Conservation (phyloP, 352 stramenopile genomes). For the Phytophthora fragariae region DNA sequence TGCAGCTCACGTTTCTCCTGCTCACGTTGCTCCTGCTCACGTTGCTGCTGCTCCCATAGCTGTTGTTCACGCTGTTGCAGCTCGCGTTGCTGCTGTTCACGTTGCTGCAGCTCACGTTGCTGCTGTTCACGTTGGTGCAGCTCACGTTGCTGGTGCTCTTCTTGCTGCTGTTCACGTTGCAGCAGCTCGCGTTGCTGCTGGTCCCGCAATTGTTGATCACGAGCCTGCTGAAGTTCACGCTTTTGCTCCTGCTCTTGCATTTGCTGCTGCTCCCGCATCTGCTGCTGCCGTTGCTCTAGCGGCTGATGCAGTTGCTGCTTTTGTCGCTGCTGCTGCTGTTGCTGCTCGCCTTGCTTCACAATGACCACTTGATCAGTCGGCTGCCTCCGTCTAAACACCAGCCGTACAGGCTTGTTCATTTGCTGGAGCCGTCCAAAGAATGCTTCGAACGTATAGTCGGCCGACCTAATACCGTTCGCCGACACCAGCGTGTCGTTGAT, state of each 20-base stretch:
- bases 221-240: constrained; percentile 26
- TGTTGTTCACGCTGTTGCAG: constrained; percentile 21
- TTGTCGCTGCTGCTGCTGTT: constrained; percentile 35
- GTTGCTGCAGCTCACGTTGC: constrained; percentile 23
- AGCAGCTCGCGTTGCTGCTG: constrained; percentile 12
- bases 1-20: constrained; percentile 19
- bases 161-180: constrained; percentile 14
- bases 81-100: constrained; percentile 23
- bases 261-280: constrained; percentile 32
- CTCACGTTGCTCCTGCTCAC: constrained; percentile 5
- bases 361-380: constrained; percentile 41
- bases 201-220: constrained; percentile 28
- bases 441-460: constrained; percentile 78
- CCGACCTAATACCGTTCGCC: constrained; percentile 75
- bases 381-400: constrained; percentile 70
- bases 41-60: constrained; percentile 1
- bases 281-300: constrained; percentile 35
- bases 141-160: constrained; percentile 22
- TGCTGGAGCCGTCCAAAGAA: constrained; percentile 87
- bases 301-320: constrained; percentile 34
- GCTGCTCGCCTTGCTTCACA: constrained; percentile 43
- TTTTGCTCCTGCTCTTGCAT: constrained; percentile 34
- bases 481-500: constrained; percentile 84
- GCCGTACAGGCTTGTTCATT: constrained; percentile 85
- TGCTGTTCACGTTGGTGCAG: constrained; percentile 27